Base-by-base conservation (phyloP, 208 protist genomes). In the Crithidia acanthocephali region DNA sequence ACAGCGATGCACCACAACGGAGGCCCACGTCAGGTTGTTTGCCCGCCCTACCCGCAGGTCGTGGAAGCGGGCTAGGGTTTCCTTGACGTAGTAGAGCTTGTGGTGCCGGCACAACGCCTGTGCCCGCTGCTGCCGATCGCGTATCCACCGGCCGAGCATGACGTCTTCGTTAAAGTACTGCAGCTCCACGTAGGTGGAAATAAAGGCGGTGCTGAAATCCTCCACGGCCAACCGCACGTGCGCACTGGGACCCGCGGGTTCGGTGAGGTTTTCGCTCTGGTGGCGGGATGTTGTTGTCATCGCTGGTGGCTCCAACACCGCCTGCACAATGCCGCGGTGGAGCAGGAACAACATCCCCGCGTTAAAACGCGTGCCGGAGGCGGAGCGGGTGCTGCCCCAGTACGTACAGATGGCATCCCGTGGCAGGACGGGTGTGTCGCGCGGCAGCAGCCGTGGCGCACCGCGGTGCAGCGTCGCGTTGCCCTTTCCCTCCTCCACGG, bases 381-480 rank as follows among this genome's bases (percentile, higher is more conserved):
- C 7, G 44, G n/a, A 44, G 27, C 66, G 66, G 23, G 40, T 63
- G 55, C 66, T 72, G 66, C 66, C 66, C 66, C 52, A 63, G 44
- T 72, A 72, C 4, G 47, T 44, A 30, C 66, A 72, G 11, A 65
- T 23, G 15, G 59, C 20, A 20, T 42, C 16, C 3, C 35, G 3
- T 0, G 32, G 11, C 18, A 2, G 2, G n/a, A 23, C 0, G 4
- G 30, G 30, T 40, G 13, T 53, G 0, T 47, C 22, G n/a, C 13
- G 45, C 10, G 47, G 60, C 23, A 56, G 13, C 22, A 53, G n/a
- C 11, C 7, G 23, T n/a, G 22, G 2, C 22, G 13, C 22, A 6
- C 18, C 23, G 11, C 59, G 23, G 10, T 3, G 16, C 27, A 52
- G 2, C 16, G 8, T 20, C 18, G 18, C 2, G 15, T 27, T 53